Evolutionary conservation across 2,329 filamentous ascomycete genomes (phyloP), one percentile per base, ranked within the genome.

Genomic region (Escovopsis weberi): DNA sequence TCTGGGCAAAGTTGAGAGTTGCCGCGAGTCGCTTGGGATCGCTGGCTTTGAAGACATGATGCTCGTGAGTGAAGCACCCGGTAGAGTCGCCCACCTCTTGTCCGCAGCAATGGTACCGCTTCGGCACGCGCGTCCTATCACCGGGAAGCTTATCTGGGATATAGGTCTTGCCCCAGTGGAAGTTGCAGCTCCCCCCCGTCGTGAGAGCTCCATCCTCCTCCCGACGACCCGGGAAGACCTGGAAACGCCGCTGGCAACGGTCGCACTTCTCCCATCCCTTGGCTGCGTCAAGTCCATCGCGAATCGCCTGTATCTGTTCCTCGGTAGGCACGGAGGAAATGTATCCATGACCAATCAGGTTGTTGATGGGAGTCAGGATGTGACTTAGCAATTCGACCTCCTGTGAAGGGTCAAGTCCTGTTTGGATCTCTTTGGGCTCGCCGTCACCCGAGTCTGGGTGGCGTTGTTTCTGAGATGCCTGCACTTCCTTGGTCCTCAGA

Each of bases 221-320:
- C 42, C 87, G 75, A 36, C 89, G 78, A 4, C 87, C 85, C 0
- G 88, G 86, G 50, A 94, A 96, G 4, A 94, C 85, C 55, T 94
- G 85, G 55, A 98, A 98, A 19, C 89, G 79, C 32, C 78, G 78
- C 36, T 71, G 71, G 61, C 91, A 98, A 18, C 91, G 80, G 54
- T 94, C 88, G 54, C 91, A 98, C 40, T 78, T 72, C 62, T 98
- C 91, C 71, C 81, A 94, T 39, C 85, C 85, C 41, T 77, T 73
- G 11, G 82, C 75, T 7, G 77, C 69, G 39, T 75, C 67, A 0
- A 85, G 69, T 0, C 79, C 85, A 37, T 73, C 69, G 32, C 67
- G 74, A 0, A 85, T 81, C 40, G 72, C 69, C 41, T 73, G 65
- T 15, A 95, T 74, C 15, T 85, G 81, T 7, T 72, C 69, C 1